phyloP scores from a whole-genome alignment of 2,329 filamentous ascomycete species.

The Ophiostoma ulmi region DNA sequence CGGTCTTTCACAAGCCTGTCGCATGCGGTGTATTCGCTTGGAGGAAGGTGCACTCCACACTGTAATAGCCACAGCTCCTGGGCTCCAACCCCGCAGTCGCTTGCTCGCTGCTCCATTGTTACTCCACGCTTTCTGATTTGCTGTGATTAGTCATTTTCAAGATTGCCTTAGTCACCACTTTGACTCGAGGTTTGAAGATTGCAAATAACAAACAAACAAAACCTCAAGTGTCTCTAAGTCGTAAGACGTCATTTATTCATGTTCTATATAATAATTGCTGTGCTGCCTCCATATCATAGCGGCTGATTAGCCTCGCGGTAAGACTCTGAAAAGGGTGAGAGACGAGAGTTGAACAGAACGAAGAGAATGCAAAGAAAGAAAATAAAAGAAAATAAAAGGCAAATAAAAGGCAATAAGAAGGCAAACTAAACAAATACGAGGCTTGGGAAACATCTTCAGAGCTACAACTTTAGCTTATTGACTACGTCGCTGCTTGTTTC shows the following conservation, averaged over 20 bases:
- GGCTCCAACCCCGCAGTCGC: neutral
- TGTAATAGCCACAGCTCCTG: no score
- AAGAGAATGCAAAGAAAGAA: neutral
- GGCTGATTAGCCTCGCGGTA: neutral
- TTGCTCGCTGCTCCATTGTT: neutral
- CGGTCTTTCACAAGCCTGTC: conserved; percentile 24
- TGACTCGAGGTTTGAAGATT: no score
- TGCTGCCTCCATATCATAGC: neutral
- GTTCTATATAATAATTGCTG: neutral
- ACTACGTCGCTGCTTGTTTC: neutral
- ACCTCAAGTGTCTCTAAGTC: no score
- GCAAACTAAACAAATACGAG: neutral
- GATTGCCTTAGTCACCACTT: neutral
- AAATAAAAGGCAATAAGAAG: neutral
- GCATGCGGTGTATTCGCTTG: conserved; percentile 9
- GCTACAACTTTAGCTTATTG: neutral
- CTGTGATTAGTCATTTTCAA: neutral
- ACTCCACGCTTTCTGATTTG: neutral
- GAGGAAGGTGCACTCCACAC: conserved; percentile 19
- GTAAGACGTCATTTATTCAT: neutral
- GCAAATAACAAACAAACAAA: no score
- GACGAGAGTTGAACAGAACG: neutral
- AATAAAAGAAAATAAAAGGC: no score
- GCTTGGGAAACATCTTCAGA: neutral
- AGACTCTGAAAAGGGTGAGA: neutral